Conservation (phyloP, 441 rosid species). For the Dalechampia spathulata region DNA sequence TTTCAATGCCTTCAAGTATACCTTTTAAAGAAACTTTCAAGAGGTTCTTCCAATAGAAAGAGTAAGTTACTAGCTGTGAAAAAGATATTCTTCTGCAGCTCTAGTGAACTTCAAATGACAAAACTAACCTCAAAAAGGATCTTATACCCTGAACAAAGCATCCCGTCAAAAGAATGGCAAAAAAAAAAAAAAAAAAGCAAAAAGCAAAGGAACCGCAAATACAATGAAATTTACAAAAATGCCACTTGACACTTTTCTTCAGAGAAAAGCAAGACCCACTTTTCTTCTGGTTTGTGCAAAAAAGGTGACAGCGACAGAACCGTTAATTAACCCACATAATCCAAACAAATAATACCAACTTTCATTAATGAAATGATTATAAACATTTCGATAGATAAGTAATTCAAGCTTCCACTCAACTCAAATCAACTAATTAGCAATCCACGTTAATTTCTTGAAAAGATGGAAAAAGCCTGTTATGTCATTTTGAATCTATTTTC, state of each 20-base stretch:
- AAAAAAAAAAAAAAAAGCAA: no score
- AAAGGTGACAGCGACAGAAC: constrained; percentile 31
- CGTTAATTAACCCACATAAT: constrained; percentile 13
- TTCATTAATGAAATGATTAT: no score
- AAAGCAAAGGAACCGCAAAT: no score
- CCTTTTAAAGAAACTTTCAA: no score
- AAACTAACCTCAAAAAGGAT: constrained; percentile 25
- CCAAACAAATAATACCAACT: constrained; percentile 15
- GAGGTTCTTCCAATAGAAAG: neutral
- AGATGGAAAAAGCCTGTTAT: no score
- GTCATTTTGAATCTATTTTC: no score
- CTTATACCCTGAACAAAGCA: constrained; percentile 14
- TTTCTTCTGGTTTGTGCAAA: constrained; percentile 10
- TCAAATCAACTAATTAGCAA: no score
- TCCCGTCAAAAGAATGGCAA: neutral
- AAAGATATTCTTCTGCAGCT: no score
- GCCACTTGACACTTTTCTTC: constrained; percentile 22
- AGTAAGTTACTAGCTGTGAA: neutral
- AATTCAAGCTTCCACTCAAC: no score
- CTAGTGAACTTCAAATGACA: constrained; percentile 15
- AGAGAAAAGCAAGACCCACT: constrained; percentile 28
- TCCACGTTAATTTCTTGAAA: no score
- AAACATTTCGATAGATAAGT: neutral
- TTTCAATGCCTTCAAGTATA: no score
- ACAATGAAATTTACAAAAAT: constrained; percentile 21